Base-by-base conservation (phyloP, 805 yeast genomes). In the Metschnikowia drakensbergensis region DNA sequence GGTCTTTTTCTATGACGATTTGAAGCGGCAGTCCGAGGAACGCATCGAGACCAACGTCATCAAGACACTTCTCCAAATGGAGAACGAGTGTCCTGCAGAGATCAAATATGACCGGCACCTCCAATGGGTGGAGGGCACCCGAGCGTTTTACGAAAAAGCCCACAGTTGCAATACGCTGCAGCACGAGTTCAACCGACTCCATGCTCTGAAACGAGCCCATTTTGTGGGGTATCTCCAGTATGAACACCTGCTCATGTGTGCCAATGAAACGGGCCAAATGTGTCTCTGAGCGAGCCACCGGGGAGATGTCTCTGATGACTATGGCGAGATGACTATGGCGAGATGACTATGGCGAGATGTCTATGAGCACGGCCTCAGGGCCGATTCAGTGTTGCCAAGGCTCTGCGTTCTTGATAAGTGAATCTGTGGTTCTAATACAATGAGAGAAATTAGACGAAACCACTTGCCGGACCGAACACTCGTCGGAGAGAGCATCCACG, bases 51-150 rank as follows among this genome's bases (percentile, higher is more conserved):
- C 46, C 13, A 22, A 11, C 6, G 44, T 55, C 4, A 5, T 57
- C 10, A 39, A 17, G 3, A 57, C 60, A 4, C 46, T 57, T 27
- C 40, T 57, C 25, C 34, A 34, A n/a, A 54, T 55, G 58, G 59
- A 55, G 39, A 29, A 28, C 17, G 51, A 51, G 37, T 40, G 39
- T 8, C 58, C 55, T 3, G 25, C 23, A 3, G 35, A 10, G 8
- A 43, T 54, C 31, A 45, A 47, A 29, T 45, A 45, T 44, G 57
- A 52, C 42, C 45, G n/a, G 13, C 25, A 3, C 6, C 53, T 54
- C 42, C 13, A 13, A n/a, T 55, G 60, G 60, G 51, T 57, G 9
- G 49, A 37, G 6, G 43, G 33, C 2, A 29, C 45, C 2, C 31
- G 22, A 23, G 35, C 17, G 8, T 54, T 54, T 44, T 54, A 47